Base-by-base conservation (phyloP, 805 yeast species). In the Ogataea angusta region DNA sequence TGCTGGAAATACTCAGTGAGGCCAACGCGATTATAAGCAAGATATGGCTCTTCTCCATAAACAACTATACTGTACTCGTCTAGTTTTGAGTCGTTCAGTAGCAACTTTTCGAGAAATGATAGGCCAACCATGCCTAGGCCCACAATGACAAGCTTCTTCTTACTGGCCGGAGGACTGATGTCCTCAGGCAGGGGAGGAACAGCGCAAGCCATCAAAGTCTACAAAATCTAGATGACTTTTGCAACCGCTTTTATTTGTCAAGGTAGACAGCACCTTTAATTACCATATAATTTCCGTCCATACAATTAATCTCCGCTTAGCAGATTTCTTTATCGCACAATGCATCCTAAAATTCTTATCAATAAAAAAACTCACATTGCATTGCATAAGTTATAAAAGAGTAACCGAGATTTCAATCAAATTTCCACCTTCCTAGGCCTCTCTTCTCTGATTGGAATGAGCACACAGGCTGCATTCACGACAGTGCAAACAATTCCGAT, bases 41-140 rank as follows among this genome's bases (percentile, higher is more conserved):
- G 49, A 34, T 54, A 60, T 10, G 63, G 59, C 42, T 64, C 69
- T 38, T 64, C 69, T 15, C 67, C 69, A 16, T 63, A 49, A 5
- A 64, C 53, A 1, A 60, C 53, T 25, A 60, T 51, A 13, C 13
- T 38, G 38, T 52, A 64, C 28, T 59, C 57, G 19, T 56, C 40
- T 12, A 49, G 51, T 5, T 56, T 52, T 23, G 59, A 59, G 34
- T 64, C 69, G 25, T 60, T 54, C 13, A 48, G 48, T 17, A 64
- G 51, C 54, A 64, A 48, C 39, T 63, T 64, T 42, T 63, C 67
- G 13, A 64, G 41, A 31, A 63, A 62, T 4, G 67, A 57, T 10
- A 62, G 43, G 16, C 66, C 66, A 21, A 62, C 66, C 69, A 64
- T 64, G 13, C 69, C 69, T 6, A 64, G 51, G 14, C 69, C 68